Base-by-base conservation (phyloP, 2,329 filamentous ascomycete species). In the Fusarium marasasianum region DNA sequence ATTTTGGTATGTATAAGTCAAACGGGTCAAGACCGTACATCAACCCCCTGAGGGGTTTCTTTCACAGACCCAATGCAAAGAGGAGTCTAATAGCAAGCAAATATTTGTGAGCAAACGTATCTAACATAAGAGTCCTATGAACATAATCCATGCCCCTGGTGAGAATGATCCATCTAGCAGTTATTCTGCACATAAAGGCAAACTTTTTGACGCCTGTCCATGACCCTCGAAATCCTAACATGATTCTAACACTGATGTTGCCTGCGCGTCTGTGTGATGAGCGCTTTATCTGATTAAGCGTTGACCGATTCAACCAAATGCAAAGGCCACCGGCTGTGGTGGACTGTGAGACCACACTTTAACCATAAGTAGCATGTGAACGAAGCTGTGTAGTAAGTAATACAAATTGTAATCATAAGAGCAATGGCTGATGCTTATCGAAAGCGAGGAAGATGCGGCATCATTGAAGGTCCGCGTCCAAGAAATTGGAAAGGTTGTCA, bases 341-440 rank as follows among this genome's bases (percentile, higher is more conserved):
- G 18, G 40, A 48, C 47, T 37, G 26, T 48, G 40, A 69, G 62
- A 18, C 20, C 65, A 66, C 69, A 50, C 56, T 54, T 50, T 50
- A 38, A 45, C 44, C 33, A 54, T 55, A 59, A 65, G 47, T 62
- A 69, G 62, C 51, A 75, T 63, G 56, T 37, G 48, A 67, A 66
- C 55, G 63, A 67, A 63, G 47, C 60, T 55, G 58, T 66, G 44
- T 55, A 57, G 35, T 64, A 66, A 69, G 45, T 72, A 74, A 80
- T 81, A 78, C 72, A 80, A 71, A 76, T 66, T 66, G 68, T 81
- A 82, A 80, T 62, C 72, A 79, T 82, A 72, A 79, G 73, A 77
- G 71, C 78, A 77, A 80, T 78, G 79, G 79, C 54, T 64, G 69
- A 81, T 81, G 77, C 76, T 80, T 73, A 53, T 73, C 18, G 44